Evolutionary conservation across 768 basidiomycete genomes (phyloP).

Genomic region (Pleurotus ostreatus): DNA sequence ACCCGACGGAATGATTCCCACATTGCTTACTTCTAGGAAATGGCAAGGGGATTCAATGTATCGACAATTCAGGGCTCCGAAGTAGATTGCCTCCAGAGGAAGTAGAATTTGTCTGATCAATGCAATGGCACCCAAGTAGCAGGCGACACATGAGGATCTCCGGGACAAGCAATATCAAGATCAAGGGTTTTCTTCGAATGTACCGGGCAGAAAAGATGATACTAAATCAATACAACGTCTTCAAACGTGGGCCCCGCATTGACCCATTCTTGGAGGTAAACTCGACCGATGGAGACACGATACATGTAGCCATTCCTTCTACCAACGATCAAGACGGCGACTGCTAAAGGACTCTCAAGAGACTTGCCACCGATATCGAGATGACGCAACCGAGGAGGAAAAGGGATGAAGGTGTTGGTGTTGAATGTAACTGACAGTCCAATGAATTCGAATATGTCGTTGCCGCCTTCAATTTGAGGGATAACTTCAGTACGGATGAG

Average conservation of each 20-base stretch:
- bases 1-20: no score
- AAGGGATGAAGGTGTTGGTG: background rate
- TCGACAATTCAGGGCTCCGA: no score
- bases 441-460: background rate
- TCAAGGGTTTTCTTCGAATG: no score
- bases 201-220: no score
- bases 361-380: background rate
- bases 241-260: background rate
- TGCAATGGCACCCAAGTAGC: no score
- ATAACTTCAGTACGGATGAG: background rate
- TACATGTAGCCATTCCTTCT: background rate
- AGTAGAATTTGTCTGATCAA: no score
- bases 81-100: no score
- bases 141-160: no score
- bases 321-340: background rate
- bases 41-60: no score
- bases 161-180: no score
- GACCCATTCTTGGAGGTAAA: background rate
- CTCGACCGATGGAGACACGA: background rate
- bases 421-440: background rate
- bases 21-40: no score
- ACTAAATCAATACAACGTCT: background rate
- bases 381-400: background rate
- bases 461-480: background rate
- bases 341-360: background rate